A percentile compares a stretch with the other conserved stretches of the same genome.
These are phyloP conservation scores for Spathaspora hagerdaliae DNA, from an alignment of 805 yeast genomes.

Conservation along the genomic window DNA sequence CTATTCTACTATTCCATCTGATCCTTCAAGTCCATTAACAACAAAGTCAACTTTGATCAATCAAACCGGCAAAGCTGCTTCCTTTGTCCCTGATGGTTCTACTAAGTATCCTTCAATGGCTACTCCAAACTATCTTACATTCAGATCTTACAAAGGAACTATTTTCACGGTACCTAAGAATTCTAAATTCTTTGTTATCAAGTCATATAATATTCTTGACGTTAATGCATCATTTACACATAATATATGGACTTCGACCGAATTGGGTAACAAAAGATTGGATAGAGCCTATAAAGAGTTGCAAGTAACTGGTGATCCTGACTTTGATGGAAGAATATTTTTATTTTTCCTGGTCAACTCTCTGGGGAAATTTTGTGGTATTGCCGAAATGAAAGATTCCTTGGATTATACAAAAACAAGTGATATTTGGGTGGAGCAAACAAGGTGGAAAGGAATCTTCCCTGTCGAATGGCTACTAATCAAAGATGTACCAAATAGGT, in stretches of 20 bases:
- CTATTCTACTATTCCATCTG: background rate
- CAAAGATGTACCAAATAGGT: slow-evolving; percentile 48
- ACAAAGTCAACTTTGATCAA: background rate
- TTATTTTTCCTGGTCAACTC: slow-evolving; percentile 57
- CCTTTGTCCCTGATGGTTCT: background rate
- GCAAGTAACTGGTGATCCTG: slow-evolving; percentile 11
- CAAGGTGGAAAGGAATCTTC: slow-evolving; percentile 51
- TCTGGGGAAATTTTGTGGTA: slow-evolving; percentile 56
- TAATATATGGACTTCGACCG: slow-evolving; percentile 59
- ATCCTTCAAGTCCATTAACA: slow-evolving; percentile 3
- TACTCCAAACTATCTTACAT: slow-evolving; percentile 5
- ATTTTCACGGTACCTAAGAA: slow-evolving; percentile 14
- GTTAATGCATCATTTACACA: slow-evolving; percentile 46
- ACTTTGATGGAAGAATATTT: slow-evolving; percentile 29
- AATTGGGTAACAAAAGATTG: slow-evolving; percentile 50
- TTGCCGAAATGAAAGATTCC: slow-evolving; percentile 47
- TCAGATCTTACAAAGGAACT: slow-evolving; percentile 12
- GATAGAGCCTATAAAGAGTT: slow-evolving; percentile 36
- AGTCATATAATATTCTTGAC: slow-evolving; percentile 47
- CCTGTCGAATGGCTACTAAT: slow-evolving; percentile 50
- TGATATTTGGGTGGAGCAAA: slow-evolving; percentile 44
- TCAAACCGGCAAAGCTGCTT: background rate
- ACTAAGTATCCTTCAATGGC: background rate
- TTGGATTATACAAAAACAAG: slow-evolving; percentile 34
- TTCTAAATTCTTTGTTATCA: slow-evolving; percentile 47